phyloP scores from a whole-genome alignment of 2,329 filamentous ascomycete genomes.

The Incumbomyces lentus region DNA sequence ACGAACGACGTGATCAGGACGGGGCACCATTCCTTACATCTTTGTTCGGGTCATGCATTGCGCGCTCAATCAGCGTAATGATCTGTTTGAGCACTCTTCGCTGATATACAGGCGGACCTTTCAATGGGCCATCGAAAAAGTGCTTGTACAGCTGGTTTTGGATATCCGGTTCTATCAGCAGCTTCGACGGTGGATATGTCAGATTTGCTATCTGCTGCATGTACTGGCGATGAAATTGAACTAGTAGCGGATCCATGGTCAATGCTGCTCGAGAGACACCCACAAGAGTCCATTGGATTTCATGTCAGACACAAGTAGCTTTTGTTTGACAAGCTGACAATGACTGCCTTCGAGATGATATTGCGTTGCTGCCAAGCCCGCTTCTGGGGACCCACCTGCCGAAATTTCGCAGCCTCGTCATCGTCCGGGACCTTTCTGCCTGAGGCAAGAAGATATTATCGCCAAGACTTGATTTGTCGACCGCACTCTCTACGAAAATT shows the following conservation, averaged over 20 bases:
- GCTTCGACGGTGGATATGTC: slow-evolving; percentile 49
- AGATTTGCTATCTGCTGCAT: slow-evolving; percentile 59
- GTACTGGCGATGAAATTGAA: slow-evolving; percentile 62
- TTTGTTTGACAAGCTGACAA: too few relatives aligned
- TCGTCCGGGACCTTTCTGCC: too few relatives aligned
- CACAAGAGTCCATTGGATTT: background rate
- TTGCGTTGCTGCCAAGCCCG: too few relatives aligned
- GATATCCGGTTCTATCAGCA: slow-evolving; percentile 50
- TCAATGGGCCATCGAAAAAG: slow-evolving; percentile 52
- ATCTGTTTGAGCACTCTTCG: slow-evolving; percentile 64
- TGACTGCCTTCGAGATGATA: too few relatives aligned
- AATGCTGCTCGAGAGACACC: background rate
- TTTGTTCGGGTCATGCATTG: slow-evolving; percentile 71
- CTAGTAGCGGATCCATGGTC: slow-evolving; percentile 11
- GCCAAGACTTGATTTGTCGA: slow-evolving; percentile 13
- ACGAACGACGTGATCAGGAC: background rate
- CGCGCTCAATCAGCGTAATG: slow-evolving; percentile 57
- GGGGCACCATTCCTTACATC: slow-evolving; percentile 53
- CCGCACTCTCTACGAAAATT: slow-evolving; percentile 11
- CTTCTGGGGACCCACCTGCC: too few relatives aligned
- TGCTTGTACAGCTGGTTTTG: slow-evolving; percentile 57
- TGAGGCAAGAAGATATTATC: background rate
- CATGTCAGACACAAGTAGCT: too few relatives aligned
- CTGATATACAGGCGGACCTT: slow-evolving; percentile 60
- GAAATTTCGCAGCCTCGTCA: too few relatives aligned